These are phyloP conservation scores for Escallonia rubra DNA, from an alignment of 129 eudicot genomes.

Conservation along the genomic window DNA sequence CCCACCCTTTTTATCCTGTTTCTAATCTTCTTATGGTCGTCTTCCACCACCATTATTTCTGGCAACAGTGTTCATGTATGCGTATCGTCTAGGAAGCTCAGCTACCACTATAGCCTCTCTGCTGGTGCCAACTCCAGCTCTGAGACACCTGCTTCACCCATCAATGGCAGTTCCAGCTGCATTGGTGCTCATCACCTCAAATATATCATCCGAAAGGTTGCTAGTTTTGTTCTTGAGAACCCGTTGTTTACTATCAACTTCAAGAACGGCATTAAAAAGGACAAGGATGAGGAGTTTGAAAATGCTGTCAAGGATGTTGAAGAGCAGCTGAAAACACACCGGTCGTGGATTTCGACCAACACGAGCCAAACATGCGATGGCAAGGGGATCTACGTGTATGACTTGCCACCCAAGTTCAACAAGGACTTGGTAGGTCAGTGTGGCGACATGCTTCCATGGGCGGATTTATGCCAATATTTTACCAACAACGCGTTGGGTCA, in stretches of 20 bases:
- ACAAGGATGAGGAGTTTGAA: slow-evolving; percentile 26
- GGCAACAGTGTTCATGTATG: slow-evolving; percentile 75
- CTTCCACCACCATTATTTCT: slow-evolving; percentile 61
- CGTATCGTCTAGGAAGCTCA: slow-evolving; percentile 73
- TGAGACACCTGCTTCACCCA: slow-evolving; percentile 28
- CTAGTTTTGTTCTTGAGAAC: slow-evolving; percentile 9
- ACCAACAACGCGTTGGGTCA: slow-evolving; percentile 68
- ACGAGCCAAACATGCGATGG: slow-evolving; percentile 37
- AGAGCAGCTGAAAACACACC: slow-evolving; percentile 52
- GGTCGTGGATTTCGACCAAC: slow-evolving; percentile 53
- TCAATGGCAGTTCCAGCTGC: slow-evolving; percentile 22
- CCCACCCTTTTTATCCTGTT: slow-evolving; percentile 51
- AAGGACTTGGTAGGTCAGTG: slow-evolving; percentile 62
- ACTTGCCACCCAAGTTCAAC: slow-evolving; percentile 78
- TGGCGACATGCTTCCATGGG: slow-evolving; percentile 59
- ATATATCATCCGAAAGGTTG: neutral
- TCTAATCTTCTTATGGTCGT: slow-evolving; percentile 64
- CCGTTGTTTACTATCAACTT: neutral
- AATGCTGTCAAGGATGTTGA: slow-evolving; percentile 42
- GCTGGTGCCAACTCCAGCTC: slow-evolving; percentile 62
- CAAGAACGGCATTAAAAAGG: slow-evolving; percentile 3
- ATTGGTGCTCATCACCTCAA: neutral
- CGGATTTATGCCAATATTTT: slow-evolving; percentile 52
- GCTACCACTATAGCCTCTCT: slow-evolving; percentile 64
- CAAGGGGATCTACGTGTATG: slow-evolving; percentile 62